A percentile compares a stretch with the other conserved stretches of the same genome.
Conservation (phyloP, 2,329 filamentous ascomycete species). For the Metarhizium robertsii region DNA sequence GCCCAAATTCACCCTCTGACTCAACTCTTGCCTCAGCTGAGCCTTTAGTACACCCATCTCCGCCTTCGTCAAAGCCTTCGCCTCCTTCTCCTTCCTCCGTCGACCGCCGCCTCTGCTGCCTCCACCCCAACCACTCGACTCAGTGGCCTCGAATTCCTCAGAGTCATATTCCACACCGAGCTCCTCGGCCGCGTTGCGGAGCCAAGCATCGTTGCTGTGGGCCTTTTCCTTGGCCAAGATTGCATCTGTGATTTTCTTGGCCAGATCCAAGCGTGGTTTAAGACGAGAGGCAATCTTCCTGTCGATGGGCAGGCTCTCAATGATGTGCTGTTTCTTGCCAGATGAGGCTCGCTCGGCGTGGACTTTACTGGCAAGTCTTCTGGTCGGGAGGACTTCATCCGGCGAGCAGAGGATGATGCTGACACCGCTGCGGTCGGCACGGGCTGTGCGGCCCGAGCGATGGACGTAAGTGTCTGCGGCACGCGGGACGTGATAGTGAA, state of each 20-base stretch:
- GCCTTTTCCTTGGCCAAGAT: constrained; percentile 80
- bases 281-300: constrained; percentile 67
- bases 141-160: constrained; percentile 78
- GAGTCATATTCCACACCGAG: constrained; percentile 90
- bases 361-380: constrained; percentile 78
- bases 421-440: constrained; percentile 65
- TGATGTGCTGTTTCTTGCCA: constrained; percentile 48
- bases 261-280: constrained; percentile 65
- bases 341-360: constrained; percentile 51
- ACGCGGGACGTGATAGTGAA: constrained; percentile 93
- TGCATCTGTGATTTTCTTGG: constrained; percentile 82
- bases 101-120: constrained; percentile 63
- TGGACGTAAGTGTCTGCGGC: constrained; percentile 92
- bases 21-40: constrained; percentile 62
- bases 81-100: constrained; percentile 66
- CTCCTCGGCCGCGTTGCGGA: constrained; percentile 78
- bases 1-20: constrained; percentile 70
- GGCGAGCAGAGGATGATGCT: constrained; percentile 85
- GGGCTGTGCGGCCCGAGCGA: constrained; percentile 86
- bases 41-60: constrained; percentile 63
- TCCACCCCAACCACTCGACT: constrained; percentile 48
- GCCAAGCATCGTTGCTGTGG: constrained; percentile 73
- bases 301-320: constrained; percentile 77
- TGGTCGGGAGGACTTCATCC: constrained; percentile 79
- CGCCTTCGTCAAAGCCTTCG: constrained; percentile 57